Evolutionary conservation across 2,329 filamentous ascomycete genomes (phyloP).

Genomic region (Raffaelea albimanens): DNA sequence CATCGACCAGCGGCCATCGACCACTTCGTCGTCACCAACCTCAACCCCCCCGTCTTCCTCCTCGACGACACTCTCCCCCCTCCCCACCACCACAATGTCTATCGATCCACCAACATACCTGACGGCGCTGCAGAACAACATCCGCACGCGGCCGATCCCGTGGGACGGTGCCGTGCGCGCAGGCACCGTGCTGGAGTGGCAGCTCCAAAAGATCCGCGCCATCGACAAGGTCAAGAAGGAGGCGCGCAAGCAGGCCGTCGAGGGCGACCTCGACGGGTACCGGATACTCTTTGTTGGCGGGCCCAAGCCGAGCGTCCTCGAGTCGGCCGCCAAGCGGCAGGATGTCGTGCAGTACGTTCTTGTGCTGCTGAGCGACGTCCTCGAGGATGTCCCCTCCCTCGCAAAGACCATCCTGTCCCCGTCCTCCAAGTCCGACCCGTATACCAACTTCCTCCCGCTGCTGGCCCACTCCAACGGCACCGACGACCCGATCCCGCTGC

Average conservation of each 20-base stretch:
- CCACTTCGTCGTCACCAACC: too few species aligned
- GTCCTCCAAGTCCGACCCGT: constrained; percentile 60
- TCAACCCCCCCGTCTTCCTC: not conserved
- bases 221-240: constrained; percentile 96
- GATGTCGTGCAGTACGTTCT: constrained; percentile 95
- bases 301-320: constrained; percentile 65
- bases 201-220: constrained; percentile 90
- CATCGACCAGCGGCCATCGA: too few species aligned
- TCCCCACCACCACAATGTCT: constrained; percentile 53
- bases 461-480: constrained; percentile 66
- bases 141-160: constrained; percentile 87
- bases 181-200: constrained; percentile 85
- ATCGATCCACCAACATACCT: constrained; percentile 85
- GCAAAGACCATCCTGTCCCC: constrained; percentile 65
- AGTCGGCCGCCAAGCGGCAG: constrained; percentile 73
- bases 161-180: constrained; percentile 95
- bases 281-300: constrained; percentile 53
- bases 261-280: constrained; percentile 72
- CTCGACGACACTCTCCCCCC: not conserved
- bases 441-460: constrained; percentile 74
- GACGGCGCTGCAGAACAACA: constrained; percentile 86
- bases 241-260: constrained; percentile 72
- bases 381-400: constrained; percentile 60
- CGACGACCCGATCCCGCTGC: constrained; percentile 75
- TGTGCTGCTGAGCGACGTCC: constrained; percentile 76